A percentile compares a stretch with the other conserved stretches of the same genome.
phyloP scores from a whole-genome alignment of 2,329 filamentous ascomycete species.

The Cladosporium sphaerospermum region DNA sequence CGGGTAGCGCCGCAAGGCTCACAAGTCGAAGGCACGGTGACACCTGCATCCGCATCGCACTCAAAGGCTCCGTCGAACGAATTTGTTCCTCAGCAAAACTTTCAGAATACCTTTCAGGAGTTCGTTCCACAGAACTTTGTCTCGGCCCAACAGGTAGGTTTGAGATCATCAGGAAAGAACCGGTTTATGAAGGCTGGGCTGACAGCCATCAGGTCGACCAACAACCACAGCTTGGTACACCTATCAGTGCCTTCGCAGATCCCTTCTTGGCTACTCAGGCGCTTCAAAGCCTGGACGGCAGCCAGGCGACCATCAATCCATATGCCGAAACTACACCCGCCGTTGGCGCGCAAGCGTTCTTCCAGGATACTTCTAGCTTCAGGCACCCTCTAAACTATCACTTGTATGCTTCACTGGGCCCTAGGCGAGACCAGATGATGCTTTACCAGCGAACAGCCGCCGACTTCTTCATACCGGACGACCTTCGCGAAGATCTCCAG shows the following conservation, averaged over 20 bases:
- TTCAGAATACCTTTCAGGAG: constrained; percentile 42
- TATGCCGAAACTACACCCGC: constrained; percentile 67
- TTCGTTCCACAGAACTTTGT: constrained; percentile 53
- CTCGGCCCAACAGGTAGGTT: constrained; percentile 38
- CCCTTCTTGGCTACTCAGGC: constrained; percentile 34
- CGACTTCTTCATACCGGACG: constrained; percentile 87
- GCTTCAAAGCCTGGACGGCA: constrained; percentile 23
- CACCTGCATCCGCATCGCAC: constrained; percentile 35
- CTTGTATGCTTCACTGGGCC: constrained; percentile 80
- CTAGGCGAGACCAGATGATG: constrained; percentile 72
- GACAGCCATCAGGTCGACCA: constrained; percentile 14
- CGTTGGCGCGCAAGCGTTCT: constrained; percentile 61
- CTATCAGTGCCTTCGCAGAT: constrained; percentile 35
- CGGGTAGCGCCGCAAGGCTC: constrained; percentile 13
- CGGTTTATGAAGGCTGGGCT: neutral
- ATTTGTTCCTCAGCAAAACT: constrained; percentile 28
- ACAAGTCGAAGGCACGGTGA: constrained; percentile 32
- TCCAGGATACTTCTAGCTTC: constrained; percentile 51
- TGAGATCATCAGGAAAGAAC: no score
- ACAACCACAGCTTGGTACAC: constrained; percentile 26
- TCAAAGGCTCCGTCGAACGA: constrained; percentile 42
- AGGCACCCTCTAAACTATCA: constrained; percentile 73
- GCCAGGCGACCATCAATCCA: constrained; percentile 49
- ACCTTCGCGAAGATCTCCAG: constrained; percentile 79
- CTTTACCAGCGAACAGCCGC: constrained; percentile 81